phyloP scores from a whole-genome alignment of 495 filamentous ascomycete species.

The Aspergillus nidulans region DNA sequence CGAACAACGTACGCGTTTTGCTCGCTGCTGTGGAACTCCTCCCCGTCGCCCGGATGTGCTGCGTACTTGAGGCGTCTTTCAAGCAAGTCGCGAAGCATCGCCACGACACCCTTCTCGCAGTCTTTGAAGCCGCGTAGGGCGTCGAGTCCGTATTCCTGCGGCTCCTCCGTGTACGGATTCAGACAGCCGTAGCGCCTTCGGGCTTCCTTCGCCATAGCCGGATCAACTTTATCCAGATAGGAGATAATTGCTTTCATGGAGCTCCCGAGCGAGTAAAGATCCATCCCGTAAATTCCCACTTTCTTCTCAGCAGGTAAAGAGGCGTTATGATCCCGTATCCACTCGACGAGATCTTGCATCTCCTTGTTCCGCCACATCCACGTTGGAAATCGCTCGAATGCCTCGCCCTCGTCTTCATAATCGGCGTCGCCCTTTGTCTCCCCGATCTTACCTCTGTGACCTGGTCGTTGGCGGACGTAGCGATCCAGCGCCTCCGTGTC shows the following conservation, averaged over 20 bases:
- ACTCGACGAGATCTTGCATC: constrained; percentile 54
- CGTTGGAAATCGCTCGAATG: constrained; percentile 53
- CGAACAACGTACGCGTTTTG: constrained; percentile 53
- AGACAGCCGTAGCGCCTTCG: constrained; percentile 44
- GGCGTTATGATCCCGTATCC: constrained; percentile 47
- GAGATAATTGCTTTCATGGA: constrained; percentile 50
- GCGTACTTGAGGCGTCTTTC: constrained; percentile 43
- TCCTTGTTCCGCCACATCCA: constrained; percentile 62
- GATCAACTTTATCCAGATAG: constrained; percentile 50
- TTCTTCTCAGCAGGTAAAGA: constrained; percentile 26
- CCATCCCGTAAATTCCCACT: constrained; percentile 51
- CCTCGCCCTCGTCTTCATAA: constrained; percentile 23
- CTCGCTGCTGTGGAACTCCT: constrained; percentile 50
- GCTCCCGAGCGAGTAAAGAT: constrained; percentile 51
- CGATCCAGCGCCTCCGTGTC: constrained; percentile 54
- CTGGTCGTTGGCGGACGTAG: constrained; percentile 49
- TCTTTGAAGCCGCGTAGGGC: constrained; percentile 40
- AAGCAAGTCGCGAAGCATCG: constrained; percentile 44
- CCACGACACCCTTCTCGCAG: constrained; percentile 47
- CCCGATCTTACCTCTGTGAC: constrained; percentile 30
- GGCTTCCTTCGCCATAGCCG: constrained; percentile 41
- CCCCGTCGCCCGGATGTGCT: constrained; percentile 30
- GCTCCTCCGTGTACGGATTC: constrained; percentile 49
- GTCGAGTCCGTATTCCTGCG: constrained; percentile 49
- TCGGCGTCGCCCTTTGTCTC: not conserved